Conservation (phyloP, 164 flowering plant genomes). For the Nelumbo lutea region DNA sequence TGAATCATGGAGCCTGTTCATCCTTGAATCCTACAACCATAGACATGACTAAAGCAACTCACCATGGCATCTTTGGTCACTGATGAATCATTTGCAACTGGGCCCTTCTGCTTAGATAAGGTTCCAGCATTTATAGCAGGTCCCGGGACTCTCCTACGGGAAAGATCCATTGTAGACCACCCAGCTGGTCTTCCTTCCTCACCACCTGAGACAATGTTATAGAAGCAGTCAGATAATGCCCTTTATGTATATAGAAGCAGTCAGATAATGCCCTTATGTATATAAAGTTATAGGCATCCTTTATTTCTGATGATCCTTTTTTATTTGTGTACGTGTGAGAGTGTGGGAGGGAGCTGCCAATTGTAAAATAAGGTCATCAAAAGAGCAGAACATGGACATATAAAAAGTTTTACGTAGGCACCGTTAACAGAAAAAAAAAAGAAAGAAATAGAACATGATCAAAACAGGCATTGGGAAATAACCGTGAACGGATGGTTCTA, state of each 20-base stretch:
- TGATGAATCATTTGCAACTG: conserved; percentile 51
- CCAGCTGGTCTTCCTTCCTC: conserved; percentile 56
- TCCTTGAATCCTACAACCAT: not conserved
- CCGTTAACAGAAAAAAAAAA: no score
- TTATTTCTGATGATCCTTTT: no score
- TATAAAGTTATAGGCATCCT: no score
- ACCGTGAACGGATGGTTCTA: not conserved
- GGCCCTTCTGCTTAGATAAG: conserved; percentile 63
- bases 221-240: not conserved
- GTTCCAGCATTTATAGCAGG: conserved; percentile 46
- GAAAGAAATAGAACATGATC: not conserved
- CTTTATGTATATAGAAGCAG: not conserved
- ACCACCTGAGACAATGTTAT: conserved; percentile 31
- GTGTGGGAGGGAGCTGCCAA: no score
- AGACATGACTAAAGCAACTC: conserved; percentile 8
- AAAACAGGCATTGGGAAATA: not conserved
- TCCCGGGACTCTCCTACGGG: conserved; percentile 59
- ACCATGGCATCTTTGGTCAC: conserved; percentile 58
- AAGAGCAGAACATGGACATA: no score
- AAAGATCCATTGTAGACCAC: conserved; percentile 46
- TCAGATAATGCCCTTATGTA: no score
- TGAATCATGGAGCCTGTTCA: no score
- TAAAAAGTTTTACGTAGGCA: no score
- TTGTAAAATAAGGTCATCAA: no score
- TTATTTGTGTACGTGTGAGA: no score